Percentiles rank a stretch among this genome's conserved stretches.
Evolutionary conservation across 78 protist species (phyloP).

Genomic region (Mantamonas sphyraenae): DNA sequence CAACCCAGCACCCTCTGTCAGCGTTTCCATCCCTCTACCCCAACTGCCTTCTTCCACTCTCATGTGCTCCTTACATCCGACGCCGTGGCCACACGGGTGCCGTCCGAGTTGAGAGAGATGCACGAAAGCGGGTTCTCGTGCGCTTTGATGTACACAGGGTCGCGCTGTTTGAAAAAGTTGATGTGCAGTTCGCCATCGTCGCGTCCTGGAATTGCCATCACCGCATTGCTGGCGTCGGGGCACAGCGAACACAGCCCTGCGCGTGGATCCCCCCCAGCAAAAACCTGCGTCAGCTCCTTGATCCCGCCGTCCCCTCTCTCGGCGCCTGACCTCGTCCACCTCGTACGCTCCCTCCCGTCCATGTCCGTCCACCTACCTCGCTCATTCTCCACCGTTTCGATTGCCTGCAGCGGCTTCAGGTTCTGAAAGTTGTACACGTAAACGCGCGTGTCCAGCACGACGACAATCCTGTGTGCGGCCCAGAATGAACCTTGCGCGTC

Average conservation of each 20-base stretch:
- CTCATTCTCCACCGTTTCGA: conserved; percentile 84
- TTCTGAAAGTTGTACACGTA: conserved; percentile 83
- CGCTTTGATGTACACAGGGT: conserved; percentile 23
- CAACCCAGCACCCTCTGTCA: not conserved
- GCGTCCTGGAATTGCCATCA: conserved; percentile 55
- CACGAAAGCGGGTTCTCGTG: conserved; percentile 60
- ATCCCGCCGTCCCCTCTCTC: too few relatives aligned
- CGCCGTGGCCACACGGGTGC: conserved; percentile 85
- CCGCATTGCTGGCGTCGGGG: conserved; percentile 36
- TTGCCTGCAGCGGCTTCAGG: conserved; percentile 57
- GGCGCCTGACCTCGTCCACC: too few relatives aligned
- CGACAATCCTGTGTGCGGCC: conserved; percentile 66
- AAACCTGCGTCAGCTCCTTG: too few relatives aligned
- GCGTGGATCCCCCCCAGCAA: too few relatives aligned
- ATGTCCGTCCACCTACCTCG: too few relatives aligned
- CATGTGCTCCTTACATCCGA: conserved; percentile 43
- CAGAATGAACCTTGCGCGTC: too few relatives aligned
- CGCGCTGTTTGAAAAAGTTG: conserved; percentile 26
- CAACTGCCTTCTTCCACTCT: not conserved
- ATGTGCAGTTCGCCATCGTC: conserved; percentile 51
- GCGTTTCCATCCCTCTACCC: not conserved
- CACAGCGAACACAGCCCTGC: conserved; percentile 60
- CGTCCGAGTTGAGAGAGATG: conserved; percentile 77
- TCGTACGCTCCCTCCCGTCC: too few relatives aligned
- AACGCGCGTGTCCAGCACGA: conserved; percentile 70